Evolutionary conservation across 345 rosid species (phyloP), one percentile per base, ranked within the genome.

Genomic region (Citrus cavaleriei): DNA sequence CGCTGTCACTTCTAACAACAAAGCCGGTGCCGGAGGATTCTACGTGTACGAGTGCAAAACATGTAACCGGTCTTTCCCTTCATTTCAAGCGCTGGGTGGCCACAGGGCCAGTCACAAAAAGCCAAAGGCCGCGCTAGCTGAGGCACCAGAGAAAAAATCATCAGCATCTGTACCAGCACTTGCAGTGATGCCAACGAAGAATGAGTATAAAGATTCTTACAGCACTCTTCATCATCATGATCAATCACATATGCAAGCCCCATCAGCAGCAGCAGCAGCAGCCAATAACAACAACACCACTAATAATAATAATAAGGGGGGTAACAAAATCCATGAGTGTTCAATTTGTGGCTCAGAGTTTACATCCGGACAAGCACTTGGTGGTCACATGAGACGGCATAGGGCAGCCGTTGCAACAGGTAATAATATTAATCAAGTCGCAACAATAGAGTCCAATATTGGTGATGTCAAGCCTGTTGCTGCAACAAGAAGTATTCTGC

Each of bases 311-410:
- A 74, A 38, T 63, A 77, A 63, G 2, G 69, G 80, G 76, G 81
- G 74, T 21, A 84, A 78, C 38, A 90, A 92, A 83, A 87, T 91
- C 82, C 99, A 97, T 68, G 99, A 90, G 90, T 97, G 99, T 81
- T 91, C 89, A n/a, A 88, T 94, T 59, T 94, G 99, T 18, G 98
- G 99, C 22, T 88, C 97, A 4, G 97, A 93, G 82, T 97, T 97
- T 81, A 79, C 83, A 14, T 94, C 98, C 0, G 99, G 99, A 3
- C 99, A 97, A 86, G 99, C 99, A 2, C 89, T 97, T 4, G 99
- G 99, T 2, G 98, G 99, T 13, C 99, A 97, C 87, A 97, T 97
- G 98, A 92, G 99, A 77, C 84, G 99, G 82, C 99, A 97, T 60
- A 88, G 98, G 66, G 77, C 92, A 7, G 81, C 86, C 3, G 74